Conservation (phyloP, 345 rosid genomes). For the Eucalyptus tenuipes region DNA sequence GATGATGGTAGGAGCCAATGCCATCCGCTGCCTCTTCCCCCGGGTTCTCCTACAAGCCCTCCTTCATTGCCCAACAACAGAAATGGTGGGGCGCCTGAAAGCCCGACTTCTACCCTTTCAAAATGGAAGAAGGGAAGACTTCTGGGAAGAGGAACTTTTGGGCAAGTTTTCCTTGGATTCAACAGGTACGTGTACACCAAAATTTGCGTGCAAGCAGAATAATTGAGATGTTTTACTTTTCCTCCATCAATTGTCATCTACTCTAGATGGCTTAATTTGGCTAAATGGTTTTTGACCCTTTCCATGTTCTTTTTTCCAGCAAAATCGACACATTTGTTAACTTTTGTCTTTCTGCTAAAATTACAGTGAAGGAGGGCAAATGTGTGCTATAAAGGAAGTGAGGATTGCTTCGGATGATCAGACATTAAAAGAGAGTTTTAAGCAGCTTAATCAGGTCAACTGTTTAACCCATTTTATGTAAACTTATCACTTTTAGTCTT, state of each 20-base stretch:
- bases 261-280: neutral
- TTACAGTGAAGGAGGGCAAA: slow-evolving; percentile 72
- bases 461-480: neutral
- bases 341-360: neutral
- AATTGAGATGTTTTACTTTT: neutral
- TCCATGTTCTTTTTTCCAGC: neutral
- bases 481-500: neutral
- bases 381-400: slow-evolving; percentile 99
- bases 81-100: slow-evolving; percentile 25
- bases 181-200: slow-evolving; percentile 45
- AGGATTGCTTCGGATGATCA: slow-evolving; percentile 70
- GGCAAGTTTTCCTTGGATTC: slow-evolving; percentile 88
- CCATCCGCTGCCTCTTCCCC: slow-evolving; percentile 89
- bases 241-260: neutral
- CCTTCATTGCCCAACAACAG: slow-evolving; percentile 35
- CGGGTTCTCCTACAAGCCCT: slow-evolving; percentile 79
- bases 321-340: neutral
- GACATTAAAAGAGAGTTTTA: slow-evolving; percentile 73
- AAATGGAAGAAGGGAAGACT: slow-evolving; percentile 88
- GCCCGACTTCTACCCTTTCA: slow-evolving; percentile 17
- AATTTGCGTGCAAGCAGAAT: neutral
- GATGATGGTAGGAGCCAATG: slow-evolving; percentile 58
- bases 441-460: slow-evolving; percentile 84
- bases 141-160: slow-evolving; percentile 93
- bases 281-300: neutral